Conservation (phyloP, 495 filamentous ascomycete species). For the Penicillium alfredii region DNA sequence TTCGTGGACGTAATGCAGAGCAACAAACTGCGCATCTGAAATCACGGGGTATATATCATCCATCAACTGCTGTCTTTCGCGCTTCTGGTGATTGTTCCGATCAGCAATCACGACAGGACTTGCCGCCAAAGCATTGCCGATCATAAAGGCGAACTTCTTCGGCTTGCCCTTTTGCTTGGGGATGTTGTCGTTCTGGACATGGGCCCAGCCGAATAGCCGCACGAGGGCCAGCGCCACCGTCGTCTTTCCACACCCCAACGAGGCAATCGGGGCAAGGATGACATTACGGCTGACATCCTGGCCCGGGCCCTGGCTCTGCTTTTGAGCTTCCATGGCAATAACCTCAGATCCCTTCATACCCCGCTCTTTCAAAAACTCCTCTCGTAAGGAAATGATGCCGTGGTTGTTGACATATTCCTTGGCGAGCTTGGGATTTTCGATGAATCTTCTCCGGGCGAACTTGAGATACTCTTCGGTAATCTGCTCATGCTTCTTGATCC, state of each 20-base stretch:
- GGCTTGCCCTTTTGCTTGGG: conserved; percentile 65
- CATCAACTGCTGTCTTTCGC: conserved; percentile 82
- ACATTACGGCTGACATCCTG: conserved; percentile 54
- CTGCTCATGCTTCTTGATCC: conserved; percentile 75
- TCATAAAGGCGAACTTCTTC: conserved; percentile 61
- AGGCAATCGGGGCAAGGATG: conserved; percentile 80
- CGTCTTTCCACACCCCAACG: conserved; percentile 94
- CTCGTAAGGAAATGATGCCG: conserved; percentile 87
- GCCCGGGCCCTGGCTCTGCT: conserved; percentile 18
- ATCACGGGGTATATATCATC: conserved; percentile 60
- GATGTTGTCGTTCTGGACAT: conserved; percentile 96
- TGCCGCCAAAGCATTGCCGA: conserved; percentile 53
- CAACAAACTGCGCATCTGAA: conserved; percentile 66
- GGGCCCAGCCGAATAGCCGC: conserved; percentile 86
- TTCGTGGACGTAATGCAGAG: conserved; percentile 86
- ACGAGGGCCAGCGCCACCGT: conserved; percentile 78
- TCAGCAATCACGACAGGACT: conserved; percentile 80
- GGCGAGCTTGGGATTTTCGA: conserved; percentile 53
- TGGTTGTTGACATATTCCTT: conserved; percentile 77
- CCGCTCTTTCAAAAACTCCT: conserved; percentile 75
- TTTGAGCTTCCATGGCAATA: conserved; percentile 55
- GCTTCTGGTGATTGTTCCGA: conserved; percentile 84
- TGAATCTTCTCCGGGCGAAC: conserved; percentile 70
- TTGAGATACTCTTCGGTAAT: conserved; percentile 88
- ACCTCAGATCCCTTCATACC: conserved; percentile 84